phyloP scores from a whole-genome alignment of 306 rosid species.

The Prunus salicina region DNA sequence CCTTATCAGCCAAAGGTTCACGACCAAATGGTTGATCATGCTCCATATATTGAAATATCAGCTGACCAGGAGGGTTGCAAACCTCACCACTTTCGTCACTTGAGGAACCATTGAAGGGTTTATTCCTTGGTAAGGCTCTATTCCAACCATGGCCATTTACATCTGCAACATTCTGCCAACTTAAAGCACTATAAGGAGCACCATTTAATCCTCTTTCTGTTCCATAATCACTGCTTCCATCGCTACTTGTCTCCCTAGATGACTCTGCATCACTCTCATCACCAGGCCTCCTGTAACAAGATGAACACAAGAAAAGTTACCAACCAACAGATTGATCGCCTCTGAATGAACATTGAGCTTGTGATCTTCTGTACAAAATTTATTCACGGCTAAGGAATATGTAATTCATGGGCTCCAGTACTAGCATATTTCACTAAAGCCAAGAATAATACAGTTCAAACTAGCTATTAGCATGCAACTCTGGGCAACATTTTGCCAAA shows the following conservation, averaged over 20 bases:
- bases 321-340: background rate
- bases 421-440: conserved; percentile 1
- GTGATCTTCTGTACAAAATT: background rate
- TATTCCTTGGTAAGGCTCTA: conserved; percentile 42
- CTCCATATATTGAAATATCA: conserved; percentile 69
- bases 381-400: background rate
- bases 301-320: conserved; percentile 15
- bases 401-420: no score
- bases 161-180: conserved; percentile 35
- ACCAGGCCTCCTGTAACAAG: conserved; percentile 55
- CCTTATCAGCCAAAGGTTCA: conserved; percentile 87
- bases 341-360: background rate
- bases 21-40: conserved; percentile 77
- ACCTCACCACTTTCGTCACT: conserved; percentile 71
- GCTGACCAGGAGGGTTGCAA: conserved; percentile 59
- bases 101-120: conserved; percentile 53
- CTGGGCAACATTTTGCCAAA: background rate
- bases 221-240: conserved; percentile 61
- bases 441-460: background rate
- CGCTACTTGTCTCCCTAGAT: conserved; percentile 81
- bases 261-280: conserved; percentile 83
- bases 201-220: conserved; percentile 48
- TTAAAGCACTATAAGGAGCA: conserved; percentile 36
- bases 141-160: conserved; percentile 43
- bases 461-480: background rate